Base-by-base conservation (phyloP, 768 basidiomycete species). In the Phylloporus rhodoxanthus region DNA sequence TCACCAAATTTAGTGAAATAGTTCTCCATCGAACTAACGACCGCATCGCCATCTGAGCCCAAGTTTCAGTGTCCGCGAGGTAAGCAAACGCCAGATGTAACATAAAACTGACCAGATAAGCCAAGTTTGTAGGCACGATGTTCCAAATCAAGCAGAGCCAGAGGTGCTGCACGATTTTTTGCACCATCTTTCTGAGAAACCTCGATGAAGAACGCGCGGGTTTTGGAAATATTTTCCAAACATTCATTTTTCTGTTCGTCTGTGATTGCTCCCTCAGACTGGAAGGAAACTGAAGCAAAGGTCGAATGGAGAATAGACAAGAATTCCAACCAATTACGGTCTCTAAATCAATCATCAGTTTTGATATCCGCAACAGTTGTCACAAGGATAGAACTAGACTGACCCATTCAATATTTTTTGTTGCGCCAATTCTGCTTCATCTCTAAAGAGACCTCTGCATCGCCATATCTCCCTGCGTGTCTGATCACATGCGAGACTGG, bases 271-370 rank as follows among this genome's bases (percentile, higher is more conserved):
- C 59, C 47, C 6, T 59, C 52, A 37, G 53, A 52, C 10, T 57
- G 56, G 38, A 64, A 55, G 1, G 66, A 59, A 34, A 73, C 47
- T 43, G 71, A 64, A 33, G 69, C 65, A 54, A 91, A 83, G 8
- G 82, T 74, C 1, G 80, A 81, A 53, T 91, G 84, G 5, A 91
- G 66, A 19, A 91, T 68, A 6, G 87, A 77, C 37, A 88, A 64
- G 62, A 91, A 90, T 58, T 90, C 88, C 5, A 88, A 72, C 90
- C 91, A 92, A 58, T 91, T 91, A 32, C 87, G 84, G 59, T 91
- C 86, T 32, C 89, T 79, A 47, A n/a, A 59, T 9, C 26, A 38
- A 54, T 19, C 1, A 26, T 82, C 38, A 50, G 41, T 11, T 38
- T 15, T 48, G 13, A 32, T 58, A 30, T 15, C 11, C 2, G 13